Base-by-base conservation (phyloP, 83 land plant genomes). In the Picea mariana region DNA sequence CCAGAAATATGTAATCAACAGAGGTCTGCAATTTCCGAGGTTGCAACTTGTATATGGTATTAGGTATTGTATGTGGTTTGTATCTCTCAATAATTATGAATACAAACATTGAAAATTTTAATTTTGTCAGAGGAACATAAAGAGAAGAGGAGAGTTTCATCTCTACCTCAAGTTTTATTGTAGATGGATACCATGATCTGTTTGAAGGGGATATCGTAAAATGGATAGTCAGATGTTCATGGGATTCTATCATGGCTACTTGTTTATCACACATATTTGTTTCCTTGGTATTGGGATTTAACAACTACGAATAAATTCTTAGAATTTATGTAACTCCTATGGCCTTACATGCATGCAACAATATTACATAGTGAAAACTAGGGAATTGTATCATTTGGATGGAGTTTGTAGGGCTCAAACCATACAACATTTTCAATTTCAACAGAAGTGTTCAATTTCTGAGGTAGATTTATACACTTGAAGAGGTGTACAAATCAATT, bases 341-440 rank as follows among this genome's bases (percentile, higher is more conserved):
- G 34, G n/a, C 21, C 20, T 76, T 76, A 11, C 21, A 7, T 47
- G 3, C 8, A 21, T 76, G 83, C 90, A 95, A 93, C 90, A 84
- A 85, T 88, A 91, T 78, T 93, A 93, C 83, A 87, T 95, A 83
- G 72, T 85, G 17, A 75, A 92, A 2, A 92, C 90, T 69, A 88
- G 95, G 81, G 95, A 95, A 82, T 82, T 93, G 40, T 24, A 92
- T 21, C 82, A 92, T 21, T 67, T 93, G 55, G 71, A 63, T 78
- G 93, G 93, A 67, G 88, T 87, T 38, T 85, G 86, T 80, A 90
- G 83, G 73, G 90, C 95, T 72, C 95, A 93, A 12, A 81, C 89
- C 38, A 89, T 95, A 77, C 95, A 95, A 62, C 92, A 92, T 62
- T 95, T 91, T 62, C n/a, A n/a, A n/a, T n/a, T n/a, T n/a, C n/a